Percentiles rank a stretch among this genome's conserved stretches.
Evolutionary conservation across 1,284 basidiomycete genomes (phyloP).

Genomic region (Ganoderma boninense): DNA sequence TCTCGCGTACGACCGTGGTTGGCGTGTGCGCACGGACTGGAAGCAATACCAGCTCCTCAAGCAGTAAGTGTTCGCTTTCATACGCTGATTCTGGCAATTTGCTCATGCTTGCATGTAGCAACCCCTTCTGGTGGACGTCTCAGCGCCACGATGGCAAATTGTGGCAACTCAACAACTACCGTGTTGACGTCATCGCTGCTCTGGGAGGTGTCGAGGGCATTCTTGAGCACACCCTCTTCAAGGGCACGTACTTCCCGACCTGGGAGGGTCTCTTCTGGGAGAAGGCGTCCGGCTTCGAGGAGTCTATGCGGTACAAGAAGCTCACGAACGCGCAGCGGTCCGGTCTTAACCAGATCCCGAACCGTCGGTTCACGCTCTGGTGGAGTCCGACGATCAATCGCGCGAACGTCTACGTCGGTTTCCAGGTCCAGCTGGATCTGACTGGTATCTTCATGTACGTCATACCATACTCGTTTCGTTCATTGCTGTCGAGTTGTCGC

Average conservation of each 20-base stretch:
- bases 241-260: constrained; percentile 95
- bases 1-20: constrained; percentile 97
- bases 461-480: neutral
- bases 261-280: constrained; percentile 98
- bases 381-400: constrained; percentile 99
- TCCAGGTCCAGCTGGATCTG: constrained; percentile 98
- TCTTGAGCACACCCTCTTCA: constrained; percentile 97
- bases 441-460: constrained; percentile 91
- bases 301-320: constrained; percentile 98
- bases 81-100: neutral
- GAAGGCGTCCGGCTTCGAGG: constrained; percentile 94
- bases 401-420: constrained; percentile 99
- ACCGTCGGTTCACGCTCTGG: constrained; percentile 99
- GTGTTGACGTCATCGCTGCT: constrained; percentile 99
- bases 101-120: constrained; percentile 52
- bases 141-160: constrained; percentile 98
- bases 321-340: constrained; percentile 96
- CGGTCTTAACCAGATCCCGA: constrained; percentile 98
- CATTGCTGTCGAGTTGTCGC: constrained; percentile 11
- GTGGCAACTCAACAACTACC: constrained; percentile 98
- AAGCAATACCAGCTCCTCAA: constrained; percentile 97
- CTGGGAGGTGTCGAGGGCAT: constrained; percentile 98
- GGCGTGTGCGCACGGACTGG: constrained; percentile 96
- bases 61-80: constrained; percentile 59
- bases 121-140: constrained; percentile 99